Evolutionary conservation across 2,329 filamentous ascomycete genomes (phyloP).

Genomic region (Cladosporium sphaerospermum): DNA sequence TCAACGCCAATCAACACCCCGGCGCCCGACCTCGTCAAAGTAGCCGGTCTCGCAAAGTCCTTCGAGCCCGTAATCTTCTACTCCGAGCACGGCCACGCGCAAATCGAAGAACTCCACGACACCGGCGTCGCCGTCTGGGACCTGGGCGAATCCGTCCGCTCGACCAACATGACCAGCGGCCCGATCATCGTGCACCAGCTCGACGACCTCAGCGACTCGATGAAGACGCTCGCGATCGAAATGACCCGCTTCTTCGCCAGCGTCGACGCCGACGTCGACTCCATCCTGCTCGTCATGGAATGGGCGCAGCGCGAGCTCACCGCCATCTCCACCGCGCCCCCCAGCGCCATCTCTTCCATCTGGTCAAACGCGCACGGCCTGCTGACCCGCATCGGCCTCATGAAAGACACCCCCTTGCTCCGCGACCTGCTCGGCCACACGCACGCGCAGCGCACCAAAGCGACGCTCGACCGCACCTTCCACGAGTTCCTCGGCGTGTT

Average conservation of each 20-base stretch:
- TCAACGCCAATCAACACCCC: conserved; percentile 61
- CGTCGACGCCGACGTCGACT: conserved; percentile 87
- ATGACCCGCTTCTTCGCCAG: conserved; percentile 89
- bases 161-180: conserved; percentile 85
- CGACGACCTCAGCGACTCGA: conserved; percentile 75
- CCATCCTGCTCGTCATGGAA: conserved; percentile 90
- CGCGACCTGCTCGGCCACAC: conserved; percentile 74
- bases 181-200: conserved; percentile 79
- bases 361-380: conserved; percentile 80
- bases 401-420: conserved; percentile 41
- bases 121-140: conserved; percentile 94
- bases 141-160: conserved; percentile 80
- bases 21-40: conserved; percentile 81
- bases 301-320: conserved; percentile 84
- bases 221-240: conserved; percentile 78
- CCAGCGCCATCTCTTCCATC: conserved; percentile 61
- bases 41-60: conserved; percentile 80
- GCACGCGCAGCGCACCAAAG: conserved; percentile 70
- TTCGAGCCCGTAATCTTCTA: conserved; percentile 95
- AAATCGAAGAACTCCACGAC: conserved; percentile 82
- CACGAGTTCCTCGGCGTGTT: conserved; percentile 79
- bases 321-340: conserved; percentile 57
- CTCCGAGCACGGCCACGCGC: conserved; percentile 78
- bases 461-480: conserved; percentile 79
- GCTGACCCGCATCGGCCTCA: conserved; percentile 54